phyloP scores from a whole-genome alignment of 345 rosid species.

The Excoecaria agallocha region DNA sequence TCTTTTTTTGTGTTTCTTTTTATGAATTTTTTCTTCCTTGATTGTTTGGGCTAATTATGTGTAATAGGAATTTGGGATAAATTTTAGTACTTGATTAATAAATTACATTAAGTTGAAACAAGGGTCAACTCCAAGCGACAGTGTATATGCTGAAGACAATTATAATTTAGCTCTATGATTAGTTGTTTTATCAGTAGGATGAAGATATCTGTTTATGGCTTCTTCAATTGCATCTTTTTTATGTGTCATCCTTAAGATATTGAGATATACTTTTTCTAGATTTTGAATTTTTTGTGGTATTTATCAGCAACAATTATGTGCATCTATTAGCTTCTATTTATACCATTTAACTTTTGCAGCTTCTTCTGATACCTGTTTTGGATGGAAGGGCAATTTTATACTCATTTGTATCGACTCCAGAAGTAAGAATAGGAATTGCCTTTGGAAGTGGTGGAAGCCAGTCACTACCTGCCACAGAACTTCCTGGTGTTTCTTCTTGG shows the following conservation, averaged over 20 bases:
- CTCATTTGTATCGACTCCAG: conserved; percentile 79
- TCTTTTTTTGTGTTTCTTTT: too few relatives aligned
- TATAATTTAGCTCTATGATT: not conserved
- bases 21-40: not conserved
- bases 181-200: not conserved
- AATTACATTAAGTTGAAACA: not conserved
- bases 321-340: conserved; percentile 11
- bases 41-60: not conserved
- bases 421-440: conserved; percentile 85
- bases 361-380: conserved; percentile 72
- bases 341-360: conserved; percentile 47
- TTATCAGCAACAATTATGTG: not conserved
- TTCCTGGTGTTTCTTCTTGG: conserved; percentile 97
- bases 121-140: not conserved
- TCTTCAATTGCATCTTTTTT: not conserved
- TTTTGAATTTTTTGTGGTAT: conserved; percentile 3
- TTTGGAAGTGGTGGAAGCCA: conserved; percentile 99
- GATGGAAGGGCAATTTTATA: conserved; percentile 82
- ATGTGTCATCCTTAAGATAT: not conserved
- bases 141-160: not conserved
- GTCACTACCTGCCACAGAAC: conserved; percentile 85
- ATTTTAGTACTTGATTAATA: not conserved
- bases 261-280: conserved; percentile 7
- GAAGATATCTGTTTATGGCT: not conserved
- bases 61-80: not conserved